A percentile compares a stretch with the other conserved stretches of the same genome.
Evolutionary conservation across 1,284 basidiomycete genomes (phyloP).

Genomic region (Ceratobasidium sp.): DNA sequence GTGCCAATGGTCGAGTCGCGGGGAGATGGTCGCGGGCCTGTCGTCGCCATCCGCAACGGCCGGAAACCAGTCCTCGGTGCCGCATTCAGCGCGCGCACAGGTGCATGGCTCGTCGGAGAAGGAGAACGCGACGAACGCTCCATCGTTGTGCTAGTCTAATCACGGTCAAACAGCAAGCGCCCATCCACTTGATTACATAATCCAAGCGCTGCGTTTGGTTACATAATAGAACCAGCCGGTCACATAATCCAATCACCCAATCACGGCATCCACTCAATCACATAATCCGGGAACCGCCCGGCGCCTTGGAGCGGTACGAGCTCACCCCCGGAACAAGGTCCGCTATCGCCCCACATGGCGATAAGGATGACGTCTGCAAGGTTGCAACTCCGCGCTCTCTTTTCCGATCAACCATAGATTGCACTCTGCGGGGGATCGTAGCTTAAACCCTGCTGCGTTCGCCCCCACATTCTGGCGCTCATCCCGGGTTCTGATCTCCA

Average conservation of each 20-base stretch:
- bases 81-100: constrained; percentile 8
- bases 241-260: too few species aligned
- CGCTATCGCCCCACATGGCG: too few species aligned
- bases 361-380: too few species aligned
- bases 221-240: too few species aligned
- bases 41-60: constrained; percentile 32
- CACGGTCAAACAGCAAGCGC: neutral
- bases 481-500: neutral
- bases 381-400: too few species aligned
- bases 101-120: constrained; percentile 5
- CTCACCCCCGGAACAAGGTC: too few species aligned
- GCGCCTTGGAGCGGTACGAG: too few species aligned
- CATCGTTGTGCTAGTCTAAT: neutral
- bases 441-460: neutral
- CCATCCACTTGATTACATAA: too few species aligned
- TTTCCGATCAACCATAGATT: neutral
- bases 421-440: neutral
- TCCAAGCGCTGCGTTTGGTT: too few species aligned
- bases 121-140: constrained; percentile 16
- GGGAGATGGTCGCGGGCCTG: neutral
- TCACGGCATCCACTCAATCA: too few species aligned
- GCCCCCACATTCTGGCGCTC: neutral
- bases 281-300: too few species aligned
- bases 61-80: constrained; percentile 9
- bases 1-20: neutral